Base-by-base conservation (phyloP, 345 rosid genomes). In the Euphorbia peplus region DNA sequence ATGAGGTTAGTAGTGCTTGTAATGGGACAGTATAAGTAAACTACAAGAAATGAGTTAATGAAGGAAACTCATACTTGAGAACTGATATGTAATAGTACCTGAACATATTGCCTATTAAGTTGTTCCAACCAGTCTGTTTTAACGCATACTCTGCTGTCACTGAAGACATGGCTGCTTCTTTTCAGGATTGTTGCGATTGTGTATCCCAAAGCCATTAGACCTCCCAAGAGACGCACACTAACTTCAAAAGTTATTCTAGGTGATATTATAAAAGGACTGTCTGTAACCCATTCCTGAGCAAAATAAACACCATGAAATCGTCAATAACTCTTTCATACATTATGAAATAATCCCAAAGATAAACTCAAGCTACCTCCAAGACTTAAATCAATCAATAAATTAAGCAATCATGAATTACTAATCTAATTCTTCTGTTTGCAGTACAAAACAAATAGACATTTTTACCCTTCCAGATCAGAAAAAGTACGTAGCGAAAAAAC, bases 211-310 rank as follows among this genome's bases (percentile, higher is more conserved):
- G 99, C 99, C 99, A 93, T 93, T 71, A 93, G 75, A 59, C 99
- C 99, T 79, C 99, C 99, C 28, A 93, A 85, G 60, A 93, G 93
- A 29, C 96, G 97, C 52, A 87, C 98, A 10, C 95, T 91, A 63
- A 93, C 98, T 84, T 91, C 96, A 73, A 93, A 93, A 60, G 96
- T 93, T 82, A 93, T 93, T 77, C 99, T 88, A 9, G 99, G 99
- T 69, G 99, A 93, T 76, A 93, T 93, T 60, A 93, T 89, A 80
- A 93, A 93, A 14, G 96, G 96, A 86, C 82, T 85, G 79, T 93
- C 99, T 44, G 95, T 91, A 72, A 93, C 99, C 99, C 99, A 93
- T 72, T 93, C 98, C 98, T 93, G 91, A 82, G 69, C 83, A 61
- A 63, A 70, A 59, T 46, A 76, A 63, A 54, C 72, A 62, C 55